phyloP scores from a whole-genome alignment of 2,329 filamentous ascomycete species.

The Monilinia fructicola region DNA sequence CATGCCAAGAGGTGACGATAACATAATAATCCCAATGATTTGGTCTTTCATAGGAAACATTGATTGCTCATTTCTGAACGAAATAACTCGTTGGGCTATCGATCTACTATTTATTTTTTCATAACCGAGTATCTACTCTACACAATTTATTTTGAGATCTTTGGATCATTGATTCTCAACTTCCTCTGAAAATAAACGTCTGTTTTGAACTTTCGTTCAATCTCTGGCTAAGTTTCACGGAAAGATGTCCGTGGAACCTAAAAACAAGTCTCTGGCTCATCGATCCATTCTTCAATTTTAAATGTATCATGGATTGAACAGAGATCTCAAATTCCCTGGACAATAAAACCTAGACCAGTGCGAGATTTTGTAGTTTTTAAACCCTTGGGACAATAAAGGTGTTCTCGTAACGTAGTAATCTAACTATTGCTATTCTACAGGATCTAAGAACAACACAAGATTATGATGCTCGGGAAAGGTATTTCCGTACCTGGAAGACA shows the following conservation, averaged over 20 bases:
- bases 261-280: constrained; percentile 17
- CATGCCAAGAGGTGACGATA: constrained; percentile 1
- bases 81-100: not conserved
- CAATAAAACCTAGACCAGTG: not conserved
- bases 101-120: not conserved
- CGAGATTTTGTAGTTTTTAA: not conserved
- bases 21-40: not conserved
- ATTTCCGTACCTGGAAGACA: constrained; percentile 1
- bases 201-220: not conserved
- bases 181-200: not conserved
- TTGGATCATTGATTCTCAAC: not conserved
- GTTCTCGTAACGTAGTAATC: not conserved
- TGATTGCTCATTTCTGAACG: not conserved
- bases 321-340: not conserved
- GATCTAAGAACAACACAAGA: not conserved
- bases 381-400: not conserved
- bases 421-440: not conserved
- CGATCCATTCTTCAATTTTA: not conserved
- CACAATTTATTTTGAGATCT: not conserved
- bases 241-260: not conserved
- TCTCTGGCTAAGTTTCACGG: not conserved
- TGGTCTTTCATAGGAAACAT: not conserved
- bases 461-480: not conserved
- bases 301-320: not conserved
- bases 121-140: not conserved